Percentiles rank a stretch among this genome's conserved stretches.
Evolutionary conservation across 2,329 filamentous ascomycete genomes (phyloP).

Genomic region (Ophiosphaerella narmari): DNA sequence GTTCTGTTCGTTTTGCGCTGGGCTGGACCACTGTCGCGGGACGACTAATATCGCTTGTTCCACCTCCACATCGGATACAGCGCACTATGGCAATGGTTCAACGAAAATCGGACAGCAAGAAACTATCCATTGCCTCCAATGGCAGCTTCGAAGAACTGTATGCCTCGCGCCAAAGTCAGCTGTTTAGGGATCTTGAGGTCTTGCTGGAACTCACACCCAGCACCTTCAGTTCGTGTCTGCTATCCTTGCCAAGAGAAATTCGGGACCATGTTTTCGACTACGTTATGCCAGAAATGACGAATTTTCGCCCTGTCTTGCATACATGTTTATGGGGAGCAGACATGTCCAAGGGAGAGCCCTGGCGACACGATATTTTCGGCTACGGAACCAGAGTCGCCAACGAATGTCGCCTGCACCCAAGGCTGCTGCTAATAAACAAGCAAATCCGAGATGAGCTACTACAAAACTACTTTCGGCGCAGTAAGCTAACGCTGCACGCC

Average conservation of each 20-base stretch:
- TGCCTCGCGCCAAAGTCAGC: conserved; percentile 37
- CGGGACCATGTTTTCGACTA: conserved; percentile 33
- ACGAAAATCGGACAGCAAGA: conserved; percentile 19
- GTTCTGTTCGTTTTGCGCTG: not conserved
- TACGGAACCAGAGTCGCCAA: conserved; percentile 34
- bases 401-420: conserved; percentile 21
- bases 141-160: conserved; percentile 33
- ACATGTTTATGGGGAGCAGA: conserved; percentile 43
- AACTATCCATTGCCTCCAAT: conserved; percentile 29
- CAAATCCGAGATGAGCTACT: conserved; percentile 38
- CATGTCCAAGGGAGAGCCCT: conserved; percentile 39
- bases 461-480: conserved; percentile 30
- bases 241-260: conserved; percentile 38
- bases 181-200: conserved; percentile 40
- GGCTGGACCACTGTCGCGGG: not conserved
- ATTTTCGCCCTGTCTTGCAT: conserved; percentile 35
- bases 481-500: conserved; percentile 40
- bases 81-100: conserved; percentile 16
- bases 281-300: conserved; percentile 25
- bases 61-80: not conserved
- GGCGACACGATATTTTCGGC: conserved; percentile 40
- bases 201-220: conserved; percentile 41
- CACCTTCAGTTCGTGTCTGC: conserved; percentile 36
- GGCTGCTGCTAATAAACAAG: conserved; percentile 36
- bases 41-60: not conserved